Conservation (phyloP, 164 flowering plant species). For the Vitis cinerea region DNA sequence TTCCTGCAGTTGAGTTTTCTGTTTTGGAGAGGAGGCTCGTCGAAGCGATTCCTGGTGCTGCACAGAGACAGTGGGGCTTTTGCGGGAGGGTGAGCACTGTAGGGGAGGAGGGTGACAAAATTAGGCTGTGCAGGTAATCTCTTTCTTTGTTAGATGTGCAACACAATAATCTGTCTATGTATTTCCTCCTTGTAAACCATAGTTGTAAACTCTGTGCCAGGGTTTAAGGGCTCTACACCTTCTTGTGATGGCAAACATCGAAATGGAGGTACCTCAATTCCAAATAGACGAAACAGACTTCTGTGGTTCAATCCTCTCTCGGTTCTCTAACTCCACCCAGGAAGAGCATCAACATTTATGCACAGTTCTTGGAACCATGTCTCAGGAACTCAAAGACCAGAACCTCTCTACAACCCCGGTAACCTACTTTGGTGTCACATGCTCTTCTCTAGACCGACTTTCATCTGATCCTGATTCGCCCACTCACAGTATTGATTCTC, state of each 20-base stretch:
- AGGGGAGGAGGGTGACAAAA: too few species aligned
- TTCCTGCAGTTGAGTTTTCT: too few species aligned
- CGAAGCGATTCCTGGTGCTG: too few species aligned
- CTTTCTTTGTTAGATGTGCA: too few species aligned
- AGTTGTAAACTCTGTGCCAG: too few species aligned
- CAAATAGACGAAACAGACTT: slow-evolving; percentile 28
- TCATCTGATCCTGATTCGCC: slow-evolving; percentile 27
- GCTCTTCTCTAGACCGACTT: slow-evolving; percentile 59
- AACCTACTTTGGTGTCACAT: slow-evolving; percentile 67
- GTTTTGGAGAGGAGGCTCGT: too few species aligned
- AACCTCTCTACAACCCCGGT: slow-evolving; percentile 50
- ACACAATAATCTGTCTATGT: too few species aligned
- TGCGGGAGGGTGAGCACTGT: too few species aligned
- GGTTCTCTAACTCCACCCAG: slow-evolving; percentile 40
- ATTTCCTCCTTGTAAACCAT: too few species aligned
- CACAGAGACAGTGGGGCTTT: too few species aligned
- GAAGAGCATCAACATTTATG: slow-evolving; percentile 82
- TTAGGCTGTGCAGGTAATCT: too few species aligned
- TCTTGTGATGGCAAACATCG: background rate
- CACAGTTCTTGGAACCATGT: slow-evolving; percentile 64
- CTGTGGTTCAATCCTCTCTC: slow-evolving; percentile 45
- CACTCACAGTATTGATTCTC: slow-evolving; percentile 42
- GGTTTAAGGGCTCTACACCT: too few species aligned
- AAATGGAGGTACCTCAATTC: background rate
- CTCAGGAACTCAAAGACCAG: slow-evolving; percentile 77